Evolutionary conservation across 1,284 basidiomycete genomes (phyloP), one percentile per base, ranked within the genome.

Genomic region (Cryptococcus neoformans): DNA sequence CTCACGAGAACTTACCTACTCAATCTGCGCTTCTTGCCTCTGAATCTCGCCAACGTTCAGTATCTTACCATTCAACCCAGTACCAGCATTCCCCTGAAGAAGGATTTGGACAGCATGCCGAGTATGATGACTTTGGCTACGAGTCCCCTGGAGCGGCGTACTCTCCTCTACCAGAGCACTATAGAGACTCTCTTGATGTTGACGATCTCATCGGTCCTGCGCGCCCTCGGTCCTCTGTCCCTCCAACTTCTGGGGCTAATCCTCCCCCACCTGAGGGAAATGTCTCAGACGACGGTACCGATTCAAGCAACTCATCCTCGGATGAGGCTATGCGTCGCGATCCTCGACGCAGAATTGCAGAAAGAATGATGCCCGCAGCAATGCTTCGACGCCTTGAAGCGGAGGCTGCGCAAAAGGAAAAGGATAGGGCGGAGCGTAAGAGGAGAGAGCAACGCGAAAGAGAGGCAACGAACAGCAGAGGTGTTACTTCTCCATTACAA

Each of bases 351-450:
- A 65, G 61, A 14, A 74, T 75, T 14, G 74, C 74, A 4, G 47
- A 66, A 12, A 59, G 71, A 2, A 73, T 76, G 72, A 58, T 76
- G 38, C 74, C 74, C 6, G 68, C 64, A 14, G 69, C 61, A 1
- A 71, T 76, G 72, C 63, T 75, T 4, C 64, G 66, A 38, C 60
- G 64, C 1, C 62, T 72, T 1, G 68, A 68, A 53, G 55, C 50
- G 8, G 64, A 71, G 53, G 61, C 62, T 34, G 46, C 46, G 8
- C 17, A 11, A 14, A 59, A 50, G 4, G 59, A 49, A 6, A 62
- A 57, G 41, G 46, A 52, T 6, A 51, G 28, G 17, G 46, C 46
- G 9, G 44, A 53, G 44, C 12, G 52, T 40, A 38, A 36, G 41
- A 51, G 11, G 49, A 52, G 34, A 41, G 46, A 46, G 34, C 38